Evolutionary conservation across 495 filamentous ascomycete species (phyloP).

Genomic region (Neurospora discreta): DNA sequence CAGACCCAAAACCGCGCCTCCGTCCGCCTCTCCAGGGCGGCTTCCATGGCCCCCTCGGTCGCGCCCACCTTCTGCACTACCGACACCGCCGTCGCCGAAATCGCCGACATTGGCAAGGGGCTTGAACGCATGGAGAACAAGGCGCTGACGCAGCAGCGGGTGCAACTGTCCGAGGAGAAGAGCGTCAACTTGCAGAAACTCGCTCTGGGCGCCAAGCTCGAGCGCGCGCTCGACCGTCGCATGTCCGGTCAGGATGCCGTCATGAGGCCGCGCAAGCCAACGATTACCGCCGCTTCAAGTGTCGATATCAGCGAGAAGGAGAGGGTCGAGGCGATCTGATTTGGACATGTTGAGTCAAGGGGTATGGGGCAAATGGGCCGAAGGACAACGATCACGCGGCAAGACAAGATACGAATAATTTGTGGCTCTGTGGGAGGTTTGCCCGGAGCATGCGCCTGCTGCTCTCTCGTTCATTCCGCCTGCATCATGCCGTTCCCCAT

Average conservation of each 20-base stretch:
- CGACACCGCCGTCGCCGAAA: slow-evolving; percentile 57
- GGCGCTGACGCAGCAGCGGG: slow-evolving; percentile 73
- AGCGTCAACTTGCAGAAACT: slow-evolving; percentile 77
- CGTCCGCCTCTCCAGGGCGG: slow-evolving; percentile 63
- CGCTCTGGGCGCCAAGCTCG: slow-evolving; percentile 85
- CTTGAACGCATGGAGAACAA: slow-evolving; percentile 89
- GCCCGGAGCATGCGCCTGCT: neutral
- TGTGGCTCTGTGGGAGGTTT: neutral
- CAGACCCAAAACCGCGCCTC: slow-evolving; percentile 48
- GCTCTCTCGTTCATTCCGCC: neutral
- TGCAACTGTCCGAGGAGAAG: slow-evolving; percentile 72
- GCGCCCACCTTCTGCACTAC: slow-evolving; percentile 48
- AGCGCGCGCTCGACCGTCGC: slow-evolving; percentile 78
- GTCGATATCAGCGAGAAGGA: slow-evolving; percentile 28
- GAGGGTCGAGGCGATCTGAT: slow-evolving; percentile 3
- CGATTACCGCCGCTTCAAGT: slow-evolving; percentile 7
- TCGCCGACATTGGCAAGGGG: slow-evolving; percentile 69
- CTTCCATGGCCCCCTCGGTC: slow-evolving; percentile 63
- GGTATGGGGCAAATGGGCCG: neutral
- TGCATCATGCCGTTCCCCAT: neutral
- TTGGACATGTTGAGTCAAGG: neutral
- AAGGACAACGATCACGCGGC: neutral
- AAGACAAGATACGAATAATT: neutral
- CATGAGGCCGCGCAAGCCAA: slow-evolving; percentile 49
- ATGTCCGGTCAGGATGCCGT: slow-evolving; percentile 90